A percentile compares a stretch with the other conserved stretches of the same genome.
Conservation (phyloP, 139 green algal species). For the Desmodesmus armatus region DNA sequence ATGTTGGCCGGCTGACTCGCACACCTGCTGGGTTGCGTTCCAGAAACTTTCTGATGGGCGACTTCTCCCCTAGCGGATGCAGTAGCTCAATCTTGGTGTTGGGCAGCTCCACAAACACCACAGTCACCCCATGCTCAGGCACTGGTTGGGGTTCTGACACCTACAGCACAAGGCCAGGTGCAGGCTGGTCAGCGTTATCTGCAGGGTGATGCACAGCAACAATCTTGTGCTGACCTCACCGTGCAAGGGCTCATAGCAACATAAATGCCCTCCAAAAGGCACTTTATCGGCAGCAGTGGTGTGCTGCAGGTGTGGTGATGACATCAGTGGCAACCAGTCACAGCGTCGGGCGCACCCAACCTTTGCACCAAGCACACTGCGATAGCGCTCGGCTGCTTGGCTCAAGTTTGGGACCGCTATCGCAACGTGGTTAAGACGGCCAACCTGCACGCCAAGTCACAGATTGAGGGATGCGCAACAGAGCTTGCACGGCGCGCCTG, state of each 20-base stretch:
- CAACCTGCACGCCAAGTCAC: constrained; percentile 30
- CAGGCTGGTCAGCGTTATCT: background rate
- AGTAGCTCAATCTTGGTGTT: constrained; percentile 78
- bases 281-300: background rate
- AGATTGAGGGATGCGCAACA: no score
- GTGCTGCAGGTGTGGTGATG: background rate
- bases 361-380: constrained; percentile 59
- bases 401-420: constrained; percentile 70
- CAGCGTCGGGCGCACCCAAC: constrained; percentile 25
- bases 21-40: constrained; percentile 55
- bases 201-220: background rate
- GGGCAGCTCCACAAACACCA: constrained; percentile 74
- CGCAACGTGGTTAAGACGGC: constrained; percentile 75
- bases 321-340: background rate
- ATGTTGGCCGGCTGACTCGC: background rate
- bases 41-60: constrained; percentile 69
- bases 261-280: background rate
- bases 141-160: constrained; percentile 40
- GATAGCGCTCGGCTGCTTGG: constrained; percentile 63
- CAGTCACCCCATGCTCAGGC: constrained; percentile 67
- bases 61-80: constrained; percentile 66
- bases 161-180: background rate
- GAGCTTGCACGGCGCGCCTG: background rate
- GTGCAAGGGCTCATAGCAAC: background rate
- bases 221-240: background rate